Evolutionary conservation across 768 basidiomycete genomes (phyloP), one percentile per base, ranked within the genome.

Genomic region (Hebeloma cylindrosporum): DNA sequence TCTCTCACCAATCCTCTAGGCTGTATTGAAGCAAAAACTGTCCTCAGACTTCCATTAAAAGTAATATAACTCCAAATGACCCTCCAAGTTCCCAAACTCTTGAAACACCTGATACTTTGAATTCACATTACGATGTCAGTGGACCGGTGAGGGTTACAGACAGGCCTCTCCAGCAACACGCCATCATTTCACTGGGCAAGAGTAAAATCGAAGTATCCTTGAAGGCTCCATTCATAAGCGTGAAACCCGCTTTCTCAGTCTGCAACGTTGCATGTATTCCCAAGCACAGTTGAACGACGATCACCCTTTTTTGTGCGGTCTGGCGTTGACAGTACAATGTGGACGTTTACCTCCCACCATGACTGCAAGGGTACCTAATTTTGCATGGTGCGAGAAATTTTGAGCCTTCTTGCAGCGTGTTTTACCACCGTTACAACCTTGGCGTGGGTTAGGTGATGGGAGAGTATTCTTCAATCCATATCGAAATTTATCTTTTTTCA

Each of bases 241-340:
- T 40, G 38, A 39, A 47, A 47, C 27, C 25, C 14, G 27, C n/a
- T 30, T 23, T 11, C 7, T 5, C 7, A 23, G 21, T 22, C 29
- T 13, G 26, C 18, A 16, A 22, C 6, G 33, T 10, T 21, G 31
- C 18, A n/a, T 9, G 8, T 13, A 3, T 49, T 49, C 42, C 36
- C 41, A 48, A 48, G 35, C 43, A 43, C 31, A n/a, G n/a, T 17
- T 30, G 25, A 32, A 34, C 40, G 42, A n/a, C n/a, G n/a, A n/a
- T n/a, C n/a, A n/a, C n/a, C n/a, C n/a, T n/a, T n/a, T n/a, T n/a
- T n/a, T n/a, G n/a, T n/a, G n/a, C n/a, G n/a, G n/a, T n/a, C n/a
- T n/a, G n/a, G n/a, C n/a, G n/a, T n/a, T n/a, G n/a, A n/a, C n/a
- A n/a, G n/a, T n/a, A n/a, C n/a, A n/a, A n/a, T n/a, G n/a, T n/a